Evolutionary conservation across 106 monocot species (phyloP), one percentile per base, ranked within the genome.

Genomic region (Allium cepa): DNA sequence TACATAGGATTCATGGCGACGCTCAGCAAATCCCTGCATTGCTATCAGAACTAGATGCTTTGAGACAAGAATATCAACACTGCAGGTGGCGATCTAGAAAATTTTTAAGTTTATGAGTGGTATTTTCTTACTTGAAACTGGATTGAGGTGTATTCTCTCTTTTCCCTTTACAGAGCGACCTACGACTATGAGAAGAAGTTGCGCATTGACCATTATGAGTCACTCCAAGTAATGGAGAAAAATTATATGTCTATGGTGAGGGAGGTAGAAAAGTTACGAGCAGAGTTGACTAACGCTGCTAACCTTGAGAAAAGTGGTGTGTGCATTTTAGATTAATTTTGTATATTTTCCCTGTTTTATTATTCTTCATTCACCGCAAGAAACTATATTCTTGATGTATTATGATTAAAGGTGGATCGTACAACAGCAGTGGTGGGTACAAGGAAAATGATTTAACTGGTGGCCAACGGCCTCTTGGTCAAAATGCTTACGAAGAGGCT

Each of bases 161-260:
- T 72, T 17, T 27, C 47, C 3, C 0, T 53, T 61, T 72, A 63
- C 76, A 93, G 93, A 65, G 75, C 76, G 51, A 81, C 85, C 45
- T 93, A 89, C 82, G 93, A 93, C 7, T 84, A 89, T 71, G 89
- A 93, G 56, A 88, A 77, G 77, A 93, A 93, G 62, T 61, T 82
- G 47, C 71, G 75, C 55, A 69, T 75, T 62, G 89, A 93, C 36
- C 86, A 93, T 74, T 81, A 77, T 48, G 93, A 93, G 53, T 86
- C 86, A 36, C 81, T 93, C 80, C 83, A 93, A 67, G 75, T 83
- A 15, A 93, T 93, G 93, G 86, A 93, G 60, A 89, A 79, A 64
- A 89, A 93, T 60, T 93, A 89, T 64, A 71, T 84, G 12, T 76
- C 86, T n/a, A 89, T 93, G 93, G 70, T 85, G 60, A 83, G 79